These are phyloP conservation scores for Globisporangium spiculum DNA, from an alignment of 352 stramenopile genomes.

Conservation along the genomic window DNA sequence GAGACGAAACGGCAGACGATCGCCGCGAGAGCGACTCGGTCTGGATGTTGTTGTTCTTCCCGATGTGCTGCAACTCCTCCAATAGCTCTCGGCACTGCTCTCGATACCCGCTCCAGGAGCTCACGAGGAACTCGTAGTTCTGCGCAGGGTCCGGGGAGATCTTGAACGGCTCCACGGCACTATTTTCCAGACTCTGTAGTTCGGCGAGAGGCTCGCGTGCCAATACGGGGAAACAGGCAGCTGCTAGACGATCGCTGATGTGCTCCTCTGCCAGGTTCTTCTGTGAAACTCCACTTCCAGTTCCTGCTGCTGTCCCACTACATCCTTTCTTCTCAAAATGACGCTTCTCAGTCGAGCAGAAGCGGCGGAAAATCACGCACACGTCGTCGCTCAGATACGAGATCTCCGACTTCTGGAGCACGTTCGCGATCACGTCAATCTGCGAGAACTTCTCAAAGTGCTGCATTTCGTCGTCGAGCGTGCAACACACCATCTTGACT, in stretches of 20 bases:
- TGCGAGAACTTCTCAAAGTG: constrained; percentile 52
- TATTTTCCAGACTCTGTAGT: constrained; percentile 39
- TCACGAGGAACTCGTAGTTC: constrained; percentile 54
- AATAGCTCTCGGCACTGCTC: constrained; percentile 40
- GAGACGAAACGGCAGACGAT: constrained; percentile 8
- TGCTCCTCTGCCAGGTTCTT: constrained; percentile 20
- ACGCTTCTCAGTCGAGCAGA: constrained; percentile 52
- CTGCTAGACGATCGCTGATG: constrained; percentile 62
- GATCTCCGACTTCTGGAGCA: constrained; percentile 52
- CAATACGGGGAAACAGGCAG: constrained; percentile 55
- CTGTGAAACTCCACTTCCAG: constrained; percentile 4
- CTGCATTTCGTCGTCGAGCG: constrained; percentile 50
- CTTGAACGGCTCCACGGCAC: constrained; percentile 34
- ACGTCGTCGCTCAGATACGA: constrained; percentile 57
- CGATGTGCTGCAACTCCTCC: constrained; percentile 52
- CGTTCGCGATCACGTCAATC: constrained; percentile 42
- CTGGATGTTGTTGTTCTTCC: constrained; percentile 67
- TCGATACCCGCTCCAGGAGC: constrained; percentile 58
- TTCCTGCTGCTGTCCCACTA: background rate
- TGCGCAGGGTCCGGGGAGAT: constrained; percentile 32
- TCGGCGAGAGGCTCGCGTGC: constrained; percentile 43
- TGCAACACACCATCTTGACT: constrained; percentile 54
- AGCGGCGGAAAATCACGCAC: constrained; percentile 53
- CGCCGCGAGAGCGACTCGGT: constrained; percentile 34
- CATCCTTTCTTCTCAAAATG: background rate